phyloP scores from a whole-genome alignment of 257 asterid genomes.

The Jasminum sambac region DNA sequence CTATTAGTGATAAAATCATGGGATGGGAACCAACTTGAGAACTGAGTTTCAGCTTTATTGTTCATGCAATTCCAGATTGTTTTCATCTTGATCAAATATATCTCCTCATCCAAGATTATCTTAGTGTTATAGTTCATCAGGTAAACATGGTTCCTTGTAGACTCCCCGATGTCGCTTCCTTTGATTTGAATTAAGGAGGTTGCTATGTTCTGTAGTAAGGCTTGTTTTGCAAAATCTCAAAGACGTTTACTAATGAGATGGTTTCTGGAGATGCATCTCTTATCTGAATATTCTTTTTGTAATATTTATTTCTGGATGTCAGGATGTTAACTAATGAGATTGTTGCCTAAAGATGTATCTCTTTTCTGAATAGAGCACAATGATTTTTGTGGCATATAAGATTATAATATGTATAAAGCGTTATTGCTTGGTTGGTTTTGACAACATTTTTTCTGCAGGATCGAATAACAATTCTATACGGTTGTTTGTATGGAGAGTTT shows the following conservation, averaged over 20 bases:
- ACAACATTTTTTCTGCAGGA: constrained; percentile 43
- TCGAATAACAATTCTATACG: constrained; percentile 39
- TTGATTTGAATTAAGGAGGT: too few relatives aligned
- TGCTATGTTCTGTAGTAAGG: too few relatives aligned
- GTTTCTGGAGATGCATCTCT: too few relatives aligned
- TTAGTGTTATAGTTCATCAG: background rate
- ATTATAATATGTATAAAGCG: constrained; percentile 9
- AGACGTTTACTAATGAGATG: too few relatives aligned
- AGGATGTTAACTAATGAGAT: background rate
- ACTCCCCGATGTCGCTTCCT: too few relatives aligned
- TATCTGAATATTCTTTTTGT: background rate
- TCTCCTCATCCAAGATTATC: background rate
- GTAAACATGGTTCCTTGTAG: background rate
- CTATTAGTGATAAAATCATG: background rate
- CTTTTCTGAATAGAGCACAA: constrained; percentile 15
- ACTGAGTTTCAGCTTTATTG: background rate
- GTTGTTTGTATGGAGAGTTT: constrained; percentile 57
- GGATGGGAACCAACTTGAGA: background rate
- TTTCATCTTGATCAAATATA: background rate
- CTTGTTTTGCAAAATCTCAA: too few relatives aligned
- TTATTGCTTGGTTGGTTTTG: constrained; percentile 31
- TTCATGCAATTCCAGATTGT: background rate
- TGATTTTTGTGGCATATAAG: constrained; percentile 8
- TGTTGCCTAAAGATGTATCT: background rate
- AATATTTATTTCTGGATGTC: background rate